Conservation (phyloP, 2,329 filamentous ascomycete genomes). For the Ophiostoma himal-ulmi region DNA sequence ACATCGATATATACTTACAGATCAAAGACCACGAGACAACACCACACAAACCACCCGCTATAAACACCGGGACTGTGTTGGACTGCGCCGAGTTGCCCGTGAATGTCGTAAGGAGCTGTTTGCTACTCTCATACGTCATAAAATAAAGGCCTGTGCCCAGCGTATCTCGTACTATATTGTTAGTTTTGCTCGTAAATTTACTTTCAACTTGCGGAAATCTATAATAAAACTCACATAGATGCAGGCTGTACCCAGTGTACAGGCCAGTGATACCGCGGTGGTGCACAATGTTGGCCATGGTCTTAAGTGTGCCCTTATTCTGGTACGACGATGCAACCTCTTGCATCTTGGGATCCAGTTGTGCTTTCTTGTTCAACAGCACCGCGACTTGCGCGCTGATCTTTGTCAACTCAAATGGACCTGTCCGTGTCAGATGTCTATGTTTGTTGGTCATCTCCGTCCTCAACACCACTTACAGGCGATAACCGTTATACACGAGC, state of each 20-base stretch:
- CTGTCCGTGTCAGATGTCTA: conserved; percentile 34
- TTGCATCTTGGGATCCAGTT: conserved; percentile 45
- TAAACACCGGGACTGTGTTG: conserved; percentile 70
- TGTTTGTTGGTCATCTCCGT: neutral
- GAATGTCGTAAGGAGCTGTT: conserved; percentile 72
- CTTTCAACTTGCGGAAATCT: no score
- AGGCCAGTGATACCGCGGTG: conserved; percentile 67
- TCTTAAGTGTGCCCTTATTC: conserved; percentile 70
- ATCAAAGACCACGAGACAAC: conserved; percentile 77
- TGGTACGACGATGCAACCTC: conserved; percentile 63
- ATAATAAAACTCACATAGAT: conserved; percentile 56
- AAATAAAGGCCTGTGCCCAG: conserved; percentile 82
- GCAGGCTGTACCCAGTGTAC: conserved; percentile 74
- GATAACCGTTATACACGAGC: conserved; percentile 71
- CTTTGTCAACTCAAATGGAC: conserved; percentile 85
- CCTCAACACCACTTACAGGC: conserved; percentile 53
- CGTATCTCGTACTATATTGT: conserved; percentile 65
- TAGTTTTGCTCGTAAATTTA: neutral
- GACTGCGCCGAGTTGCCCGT: conserved; percentile 66
- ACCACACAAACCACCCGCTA: conserved; percentile 74
- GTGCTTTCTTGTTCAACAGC: conserved; percentile 58
- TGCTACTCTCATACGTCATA: conserved; percentile 81
- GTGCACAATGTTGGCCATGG: conserved; percentile 69
- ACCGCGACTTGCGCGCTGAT: conserved; percentile 80
- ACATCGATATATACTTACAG: conserved; percentile 40